These are phyloP conservation scores for Alternaria alternata DNA, from an alignment of 2,329 filamentous ascomycete species.

Conservation along the genomic window DNA sequence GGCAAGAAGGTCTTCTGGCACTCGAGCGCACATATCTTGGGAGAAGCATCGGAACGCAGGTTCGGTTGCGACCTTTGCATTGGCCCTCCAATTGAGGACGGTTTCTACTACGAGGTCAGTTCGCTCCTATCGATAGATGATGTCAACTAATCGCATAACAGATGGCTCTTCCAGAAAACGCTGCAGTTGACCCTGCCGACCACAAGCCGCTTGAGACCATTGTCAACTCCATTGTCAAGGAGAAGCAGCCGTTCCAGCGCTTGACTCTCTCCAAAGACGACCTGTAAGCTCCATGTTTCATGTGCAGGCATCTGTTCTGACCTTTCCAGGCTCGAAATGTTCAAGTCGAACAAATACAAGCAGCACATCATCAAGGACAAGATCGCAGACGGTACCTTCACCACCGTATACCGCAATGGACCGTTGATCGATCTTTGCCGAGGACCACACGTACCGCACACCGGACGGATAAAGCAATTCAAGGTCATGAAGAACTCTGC, in stretches of 20 bases:
- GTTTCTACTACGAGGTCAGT: slow-evolving; percentile 85
- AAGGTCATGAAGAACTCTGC: slow-evolving; percentile 87
- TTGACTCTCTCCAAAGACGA: slow-evolving; percentile 89
- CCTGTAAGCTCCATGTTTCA: slow-evolving; percentile 54
- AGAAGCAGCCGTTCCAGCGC: slow-evolving; percentile 94
- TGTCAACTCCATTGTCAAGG: slow-evolving; percentile 86
- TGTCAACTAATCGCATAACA: slow-evolving; percentile 18
- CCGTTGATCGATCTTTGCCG: slow-evolving; percentile 94
- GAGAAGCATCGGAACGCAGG: slow-evolving; percentile 88
- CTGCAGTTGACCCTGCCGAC: slow-evolving; percentile 75
- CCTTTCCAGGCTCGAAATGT: slow-evolving; percentile 76
- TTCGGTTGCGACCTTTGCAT: slow-evolving; percentile 94
- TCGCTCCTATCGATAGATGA: not conserved
- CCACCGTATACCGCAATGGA: slow-evolving; percentile 93
- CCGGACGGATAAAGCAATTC: slow-evolving; percentile 92
- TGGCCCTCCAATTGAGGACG: slow-evolving; percentile 88
- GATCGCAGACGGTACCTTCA: slow-evolving; percentile 85
- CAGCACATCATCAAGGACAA: slow-evolving; percentile 96
- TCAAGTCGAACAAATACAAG: slow-evolving; percentile 98
- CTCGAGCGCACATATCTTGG: slow-evolving; percentile 93
- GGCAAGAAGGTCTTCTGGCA: slow-evolving; percentile 99
- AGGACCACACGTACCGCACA: slow-evolving; percentile 93
- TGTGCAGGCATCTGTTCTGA: not conserved
- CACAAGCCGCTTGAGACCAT: slow-evolving; percentile 85
- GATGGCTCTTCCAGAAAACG: slow-evolving; percentile 82